Percentiles rank a stretch among this genome's conserved stretches.
Conservation (phyloP, 23 red algal species). For the Agarophyton chilense region DNA sequence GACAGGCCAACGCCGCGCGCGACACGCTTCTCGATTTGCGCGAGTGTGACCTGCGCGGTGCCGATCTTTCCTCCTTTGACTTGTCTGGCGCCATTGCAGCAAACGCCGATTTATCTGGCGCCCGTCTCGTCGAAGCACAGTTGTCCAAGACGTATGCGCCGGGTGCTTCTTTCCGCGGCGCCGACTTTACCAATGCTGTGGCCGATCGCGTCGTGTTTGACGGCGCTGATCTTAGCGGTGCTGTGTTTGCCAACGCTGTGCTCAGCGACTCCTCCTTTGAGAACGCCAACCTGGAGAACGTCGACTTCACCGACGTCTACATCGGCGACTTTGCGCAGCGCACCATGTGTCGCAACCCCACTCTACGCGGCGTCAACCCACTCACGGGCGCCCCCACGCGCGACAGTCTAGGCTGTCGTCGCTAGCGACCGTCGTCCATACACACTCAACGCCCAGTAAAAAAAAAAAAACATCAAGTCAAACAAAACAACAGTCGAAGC, state of each 20-base stretch:
- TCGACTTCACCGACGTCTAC: constrained; percentile 94
- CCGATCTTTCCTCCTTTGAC: constrained; percentile 75
- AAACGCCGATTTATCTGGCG: constrained; percentile 62
- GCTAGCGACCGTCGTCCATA: not conserved
- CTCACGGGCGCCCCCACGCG: constrained; percentile 81
- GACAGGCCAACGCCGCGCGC: constrained; percentile 92
- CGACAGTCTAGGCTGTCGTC: constrained; percentile 82
- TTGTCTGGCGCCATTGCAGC: constrained; percentile 76
- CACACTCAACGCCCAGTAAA: no score
- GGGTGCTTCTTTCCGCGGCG: constrained; percentile 41
- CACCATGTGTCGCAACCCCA: constrained; percentile 76
- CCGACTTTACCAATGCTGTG: constrained; percentile 81
- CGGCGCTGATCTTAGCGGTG: constrained; percentile 67
- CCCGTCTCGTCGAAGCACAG: constrained; percentile 54
- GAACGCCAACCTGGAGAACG: constrained; percentile 73
- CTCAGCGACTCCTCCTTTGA: constrained; percentile 90
- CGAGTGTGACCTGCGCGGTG: constrained; percentile 76
- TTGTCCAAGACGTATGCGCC: constrained; percentile 84
- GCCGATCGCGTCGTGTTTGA: constrained; percentile 94
- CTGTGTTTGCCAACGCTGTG: constrained; percentile 84
- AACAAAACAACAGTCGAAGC: no score
- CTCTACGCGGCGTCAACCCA: constrained; percentile 71
- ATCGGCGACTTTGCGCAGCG: constrained; percentile 87
- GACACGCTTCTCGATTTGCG: constrained; percentile 84
- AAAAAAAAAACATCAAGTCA: no score